These are phyloP conservation scores for Alternaria triticimaculans DNA, from an alignment of 2,329 filamentous ascomycete genomes.

Conservation along the genomic window DNA sequence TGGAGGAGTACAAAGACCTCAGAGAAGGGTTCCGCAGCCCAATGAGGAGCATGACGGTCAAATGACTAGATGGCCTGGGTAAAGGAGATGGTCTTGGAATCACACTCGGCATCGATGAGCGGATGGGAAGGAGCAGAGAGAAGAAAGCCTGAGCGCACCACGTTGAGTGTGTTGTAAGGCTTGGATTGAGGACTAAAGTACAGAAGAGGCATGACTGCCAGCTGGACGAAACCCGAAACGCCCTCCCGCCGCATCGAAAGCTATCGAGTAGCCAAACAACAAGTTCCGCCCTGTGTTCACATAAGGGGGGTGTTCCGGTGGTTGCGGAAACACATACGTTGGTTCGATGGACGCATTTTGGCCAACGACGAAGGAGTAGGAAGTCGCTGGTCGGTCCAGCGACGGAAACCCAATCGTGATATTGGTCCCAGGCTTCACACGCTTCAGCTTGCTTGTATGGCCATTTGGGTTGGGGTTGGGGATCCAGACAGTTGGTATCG, in stretches of 20 bases:
- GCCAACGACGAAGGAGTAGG: conserved; percentile 40
- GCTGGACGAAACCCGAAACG: conserved; percentile 41
- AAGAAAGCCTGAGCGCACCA: background rate
- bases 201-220: conserved; percentile 18
- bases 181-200: conserved; percentile 18
- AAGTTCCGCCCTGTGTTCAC: conserved; percentile 47
- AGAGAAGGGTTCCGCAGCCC: conserved; percentile 44
- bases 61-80: conserved; percentile 36
- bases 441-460: conserved; percentile 33
- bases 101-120: conserved; percentile 1
- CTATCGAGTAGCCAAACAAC: conserved; percentile 40
- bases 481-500: conserved; percentile 38
- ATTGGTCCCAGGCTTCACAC: conserved; percentile 39
- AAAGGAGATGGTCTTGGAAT: conserved; percentile 20
- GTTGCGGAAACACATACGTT: conserved; percentile 35
- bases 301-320: conserved; percentile 30
- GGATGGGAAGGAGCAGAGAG: background rate
- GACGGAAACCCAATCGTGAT: conserved; percentile 35
- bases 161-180: background rate
- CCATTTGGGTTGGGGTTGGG: conserved; percentile 41
- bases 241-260: conserved; percentile 43
- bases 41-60: conserved; percentile 42
- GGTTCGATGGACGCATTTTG: conserved; percentile 32
- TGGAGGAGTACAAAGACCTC: conserved; percentile 60
- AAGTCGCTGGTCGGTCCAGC: conserved; percentile 18